Evolutionary conservation across 306 rosid species (phyloP), one percentile per base, ranked within the genome.

Genomic region (Ochetophila trinervis): DNA sequence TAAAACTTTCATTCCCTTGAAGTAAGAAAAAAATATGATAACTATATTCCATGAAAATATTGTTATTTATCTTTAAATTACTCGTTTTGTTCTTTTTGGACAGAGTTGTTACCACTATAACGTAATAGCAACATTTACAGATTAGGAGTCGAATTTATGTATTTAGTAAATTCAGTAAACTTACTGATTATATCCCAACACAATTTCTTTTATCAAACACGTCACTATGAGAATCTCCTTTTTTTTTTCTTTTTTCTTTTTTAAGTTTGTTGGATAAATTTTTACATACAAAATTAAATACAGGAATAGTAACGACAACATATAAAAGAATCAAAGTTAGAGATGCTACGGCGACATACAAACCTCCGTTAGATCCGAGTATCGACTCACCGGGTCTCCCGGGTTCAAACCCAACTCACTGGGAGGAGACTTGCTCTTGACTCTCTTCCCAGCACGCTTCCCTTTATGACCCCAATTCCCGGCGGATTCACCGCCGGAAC

Each of bases 281-380:
- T 0, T 49, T 15, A 49, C n/a, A 17, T 0, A 8, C 4, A 16
- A 50, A 50, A 50, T 50, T 19, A 50, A 50, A 5, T 19, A 49
- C 20, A 21, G 12, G 11, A 8, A 56, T 30, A 34, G 7, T 4
- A 71, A 24, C 9, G 44, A 62, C 37, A 5, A 22, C 3, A 13
- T 34, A 53, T n/a, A 42, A 55, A 63, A 21, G 13, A 52, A 27
- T 10, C 5, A 48, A 20, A 15, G 1, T 15, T 13, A 49, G 18
- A 2, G 36, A 16, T 36, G 45, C 21, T 7, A 50, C 10, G 30
- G 32, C 4, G 12, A 62, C 4, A 48, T 36, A 30, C 76, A 22
- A 71, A 86, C 95, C 85, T 16, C 77, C 53, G 78, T 57, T 63
- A 74, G 85, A 79, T 87, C 87, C 67, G 63, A 68, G 44, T 51